phyloP scores from a whole-genome alignment of 148 eudicot genomes.

The Fagopyrum homotropicum region DNA sequence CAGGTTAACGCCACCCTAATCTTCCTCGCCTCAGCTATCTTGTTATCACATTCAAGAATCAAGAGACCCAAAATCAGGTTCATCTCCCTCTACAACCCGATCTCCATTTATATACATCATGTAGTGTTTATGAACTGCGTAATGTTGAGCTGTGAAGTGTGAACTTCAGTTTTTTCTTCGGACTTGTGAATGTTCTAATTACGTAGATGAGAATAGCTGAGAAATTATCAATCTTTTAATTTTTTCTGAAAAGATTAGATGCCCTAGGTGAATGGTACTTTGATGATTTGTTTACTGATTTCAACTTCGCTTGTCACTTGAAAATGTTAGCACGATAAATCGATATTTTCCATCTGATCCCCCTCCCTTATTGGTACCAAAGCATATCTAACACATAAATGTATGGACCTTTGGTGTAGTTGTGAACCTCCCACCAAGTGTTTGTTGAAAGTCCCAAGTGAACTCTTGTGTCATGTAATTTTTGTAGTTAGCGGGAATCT shows the following conservation, averaged over 20 bases:
- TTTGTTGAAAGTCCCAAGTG: slow-evolving; percentile 4
- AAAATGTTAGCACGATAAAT: too few relatives aligned
- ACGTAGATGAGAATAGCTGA: not conserved
- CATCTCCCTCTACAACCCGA: not conserved
- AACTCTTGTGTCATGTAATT: not conserved
- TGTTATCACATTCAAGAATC: too few relatives aligned
- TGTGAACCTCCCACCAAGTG: not conserved
- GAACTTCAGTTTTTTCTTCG: not conserved
- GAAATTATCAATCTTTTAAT: not conserved
- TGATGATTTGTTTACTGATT: too few relatives aligned
- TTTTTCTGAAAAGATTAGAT: not conserved
- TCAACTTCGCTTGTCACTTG: too few relatives aligned
- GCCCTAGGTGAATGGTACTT: too few relatives aligned
- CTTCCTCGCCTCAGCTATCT: not conserved
- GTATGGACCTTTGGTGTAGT: too few relatives aligned
- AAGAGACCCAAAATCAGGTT: not conserved
- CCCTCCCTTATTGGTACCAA: too few relatives aligned
- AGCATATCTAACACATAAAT: too few relatives aligned
- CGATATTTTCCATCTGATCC: too few relatives aligned
- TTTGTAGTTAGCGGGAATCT: not conserved
- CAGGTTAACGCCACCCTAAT: not conserved
- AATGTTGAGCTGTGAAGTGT: not conserved
- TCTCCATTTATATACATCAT: not conserved
- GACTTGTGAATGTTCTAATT: not conserved
- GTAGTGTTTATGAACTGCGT: not conserved